These are phyloP conservation scores for Mucor piriformis DNA, from an alignment of 371 early-diverging fungal genomes.

Conservation along the genomic window DNA sequence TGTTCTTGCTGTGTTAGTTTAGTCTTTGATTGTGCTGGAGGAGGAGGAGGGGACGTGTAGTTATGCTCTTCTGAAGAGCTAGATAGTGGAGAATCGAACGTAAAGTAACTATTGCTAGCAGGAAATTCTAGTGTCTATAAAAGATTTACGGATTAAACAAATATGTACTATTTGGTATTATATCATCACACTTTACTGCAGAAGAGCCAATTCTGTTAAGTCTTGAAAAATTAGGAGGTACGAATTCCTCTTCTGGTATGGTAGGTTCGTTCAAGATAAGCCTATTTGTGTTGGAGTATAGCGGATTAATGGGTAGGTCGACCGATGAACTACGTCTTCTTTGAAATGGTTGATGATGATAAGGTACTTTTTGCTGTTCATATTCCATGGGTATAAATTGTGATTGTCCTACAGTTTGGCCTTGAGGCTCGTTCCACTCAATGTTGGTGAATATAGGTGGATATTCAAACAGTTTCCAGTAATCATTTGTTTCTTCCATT, in stretches of 20 bases:
- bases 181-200: conserved; percentile 11
- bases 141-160: background rate
- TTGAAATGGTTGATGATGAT: conserved; percentile 27
- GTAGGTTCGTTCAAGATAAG: conserved; percentile 12
- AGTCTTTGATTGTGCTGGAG: no score
- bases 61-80: conserved; percentile 1
- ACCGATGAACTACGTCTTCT: conserved; percentile 36
- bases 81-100: conserved; percentile 5
- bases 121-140: conserved; percentile 18
- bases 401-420: background rate
- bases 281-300: conserved; percentile 22
- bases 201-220: conserved; percentile 16
- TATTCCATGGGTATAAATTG: conserved; percentile 19
- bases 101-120: background rate
- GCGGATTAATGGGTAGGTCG: conserved; percentile 32
- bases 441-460: conserved; percentile 25
- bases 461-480: conserved; percentile 19
- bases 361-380: conserved; percentile 17
- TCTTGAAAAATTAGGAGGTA: background rate
- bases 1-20: background rate
- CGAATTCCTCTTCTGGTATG: conserved; percentile 22
- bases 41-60: conserved; percentile 1
- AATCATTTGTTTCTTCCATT: conserved; percentile 27
- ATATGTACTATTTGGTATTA: no score
- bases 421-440: conserved; percentile 21